A percentile compares a stretch with the other conserved stretches of the same genome.
Conservation (phyloP, 2,329 filamentous ascomycete species). For the Laburnicola sp. region DNA sequence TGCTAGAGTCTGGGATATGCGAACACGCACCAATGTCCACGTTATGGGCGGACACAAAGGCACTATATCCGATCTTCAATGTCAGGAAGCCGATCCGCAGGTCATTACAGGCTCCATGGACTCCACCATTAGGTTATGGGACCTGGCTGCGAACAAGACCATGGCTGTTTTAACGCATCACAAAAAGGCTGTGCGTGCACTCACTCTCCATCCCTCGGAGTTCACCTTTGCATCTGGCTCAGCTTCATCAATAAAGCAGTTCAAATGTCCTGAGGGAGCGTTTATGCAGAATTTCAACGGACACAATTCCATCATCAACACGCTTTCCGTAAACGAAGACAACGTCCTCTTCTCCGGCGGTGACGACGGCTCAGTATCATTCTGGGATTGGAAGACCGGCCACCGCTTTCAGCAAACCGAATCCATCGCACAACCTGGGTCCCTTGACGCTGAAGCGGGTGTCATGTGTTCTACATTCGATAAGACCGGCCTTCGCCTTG, state of each 20-base stretch:
- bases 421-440: slow-evolving; percentile 90
- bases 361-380: slow-evolving; percentile 94
- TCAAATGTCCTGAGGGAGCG: slow-evolving; percentile 96
- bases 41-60: slow-evolving; percentile 88
- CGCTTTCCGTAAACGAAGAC: slow-evolving; percentile 87
- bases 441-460: slow-evolving; percentile 88
- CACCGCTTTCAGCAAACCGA: slow-evolving; percentile 88
- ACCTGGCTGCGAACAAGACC: slow-evolving; percentile 91
- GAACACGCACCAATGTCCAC: slow-evolving; percentile 92
- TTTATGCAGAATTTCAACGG: slow-evolving; percentile 99
- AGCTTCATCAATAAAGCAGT: slow-evolving; percentile 95
- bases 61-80: slow-evolving; percentile 85
- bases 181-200: slow-evolving; percentile 90
- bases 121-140: slow-evolving; percentile 69
- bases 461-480: slow-evolving; percentile 96
- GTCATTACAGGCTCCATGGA: slow-evolving; percentile 93
- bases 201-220: slow-evolving; percentile 84
- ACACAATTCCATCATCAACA: slow-evolving; percentile 96
- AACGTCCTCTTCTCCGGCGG: slow-evolving; percentile 93
- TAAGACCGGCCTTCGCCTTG: slow-evolving; percentile 81
- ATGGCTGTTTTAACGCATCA: slow-evolving; percentile 97
- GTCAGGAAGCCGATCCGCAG: slow-evolving; percentile 95
- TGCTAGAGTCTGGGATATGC: slow-evolving; percentile 53
- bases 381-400: slow-evolving; percentile 99
- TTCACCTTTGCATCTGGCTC: slow-evolving; percentile 96